Evolutionary conservation across 2,329 filamentous ascomycete species (phyloP).

Genomic region (Colletotrichum endophyticum): DNA sequence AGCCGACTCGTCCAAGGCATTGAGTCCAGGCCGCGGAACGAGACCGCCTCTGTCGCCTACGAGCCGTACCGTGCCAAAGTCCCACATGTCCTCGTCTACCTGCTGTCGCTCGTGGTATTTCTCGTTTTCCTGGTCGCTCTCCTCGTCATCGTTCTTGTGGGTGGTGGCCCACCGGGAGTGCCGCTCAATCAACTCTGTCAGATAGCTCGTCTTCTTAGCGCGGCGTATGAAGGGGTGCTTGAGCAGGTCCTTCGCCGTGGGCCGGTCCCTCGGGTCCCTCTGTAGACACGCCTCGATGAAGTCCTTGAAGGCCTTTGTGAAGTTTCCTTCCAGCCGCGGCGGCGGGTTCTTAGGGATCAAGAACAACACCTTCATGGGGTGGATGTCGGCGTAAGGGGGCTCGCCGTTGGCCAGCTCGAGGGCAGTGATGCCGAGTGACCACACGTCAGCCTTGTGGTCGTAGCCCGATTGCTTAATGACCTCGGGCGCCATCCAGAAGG

Average conservation of each 20-base stretch:
- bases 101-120: slow-evolving; percentile 58
- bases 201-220: slow-evolving; percentile 94
- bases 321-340: slow-evolving; percentile 80
- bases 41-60: slow-evolving; percentile 69
- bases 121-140: slow-evolving; percentile 65
- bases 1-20: slow-evolving; percentile 80
- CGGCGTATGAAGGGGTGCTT: slow-evolving; percentile 89
- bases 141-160: slow-evolving; percentile 74
- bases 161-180: slow-evolving; percentile 86
- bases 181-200: slow-evolving; percentile 94
- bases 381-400: slow-evolving; percentile 93
- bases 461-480: slow-evolving; percentile 99
- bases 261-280: slow-evolving; percentile 87
- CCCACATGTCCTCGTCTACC: slow-evolving; percentile 89
- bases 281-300: slow-evolving; percentile 85
- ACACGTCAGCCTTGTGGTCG: slow-evolving; percentile 97
- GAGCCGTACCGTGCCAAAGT: slow-evolving; percentile 93
- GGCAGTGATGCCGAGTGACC: slow-evolving; percentile 94
- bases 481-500: slow-evolving; percentile 99
- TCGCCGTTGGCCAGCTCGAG: slow-evolving; percentile 91
- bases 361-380: slow-evolving; percentile 98
- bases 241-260: slow-evolving; percentile 83
- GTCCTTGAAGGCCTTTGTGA: slow-evolving; percentile 83
- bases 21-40: slow-evolving; percentile 60
- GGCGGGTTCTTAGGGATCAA: slow-evolving; percentile 94